Evolutionary conservation across 1,139 yeast species (phyloP).

Genomic region (Candida pseudocylindracea): DNA sequence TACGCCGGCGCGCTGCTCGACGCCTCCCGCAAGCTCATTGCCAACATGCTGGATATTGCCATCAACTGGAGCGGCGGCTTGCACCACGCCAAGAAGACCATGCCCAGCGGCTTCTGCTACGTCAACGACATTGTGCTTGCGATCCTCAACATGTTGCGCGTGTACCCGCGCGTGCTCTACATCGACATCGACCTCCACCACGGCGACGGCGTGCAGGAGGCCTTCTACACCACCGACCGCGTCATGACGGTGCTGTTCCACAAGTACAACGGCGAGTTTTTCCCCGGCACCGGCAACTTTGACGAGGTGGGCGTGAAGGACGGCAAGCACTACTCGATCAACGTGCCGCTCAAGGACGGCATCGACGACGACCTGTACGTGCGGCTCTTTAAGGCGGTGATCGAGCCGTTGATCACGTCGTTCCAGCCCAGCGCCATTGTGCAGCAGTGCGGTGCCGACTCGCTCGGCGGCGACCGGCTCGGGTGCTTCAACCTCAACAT

Average conservation of each 20-base stretch:
- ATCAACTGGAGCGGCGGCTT: conserved; percentile 96
- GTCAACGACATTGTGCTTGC: conserved; percentile 87
- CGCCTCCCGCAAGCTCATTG: conserved; percentile 67
- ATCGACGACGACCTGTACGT: conserved; percentile 85
- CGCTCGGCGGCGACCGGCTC: conserved; percentile 76
- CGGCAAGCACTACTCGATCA: conserved; percentile 72
- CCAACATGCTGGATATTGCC: conserved; percentile 84
- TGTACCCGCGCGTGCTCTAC: conserved; percentile 78
- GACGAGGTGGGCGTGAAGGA: conserved; percentile 74
- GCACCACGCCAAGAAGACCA: conserved; percentile 89
- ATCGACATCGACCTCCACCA: conserved; percentile 94
- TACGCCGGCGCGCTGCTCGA: conserved; percentile 89
- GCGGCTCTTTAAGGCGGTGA: conserved; percentile 54
- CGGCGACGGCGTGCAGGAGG: conserved; percentile 98
- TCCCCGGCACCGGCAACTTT: conserved; percentile 89
- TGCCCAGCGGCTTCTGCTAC: conserved; percentile 90
- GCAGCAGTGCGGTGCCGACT: conserved; percentile 95
- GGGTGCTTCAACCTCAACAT: conserved; percentile 89
- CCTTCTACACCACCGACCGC: conserved; percentile 83
- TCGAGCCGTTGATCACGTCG: conserved; percentile 69
- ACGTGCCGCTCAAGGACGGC: conserved; percentile 91
- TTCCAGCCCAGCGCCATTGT: conserved; percentile 84
- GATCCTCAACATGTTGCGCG: conserved; percentile 58
- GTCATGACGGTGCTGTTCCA: conserved; percentile 94
- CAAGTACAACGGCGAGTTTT: conserved; percentile 85